Percentiles rank a stretch among this genome's conserved stretches.
Evolutionary conservation across 495 filamentous ascomycete genomes (phyloP).

Genomic region (Penicillium desertorum): DNA sequence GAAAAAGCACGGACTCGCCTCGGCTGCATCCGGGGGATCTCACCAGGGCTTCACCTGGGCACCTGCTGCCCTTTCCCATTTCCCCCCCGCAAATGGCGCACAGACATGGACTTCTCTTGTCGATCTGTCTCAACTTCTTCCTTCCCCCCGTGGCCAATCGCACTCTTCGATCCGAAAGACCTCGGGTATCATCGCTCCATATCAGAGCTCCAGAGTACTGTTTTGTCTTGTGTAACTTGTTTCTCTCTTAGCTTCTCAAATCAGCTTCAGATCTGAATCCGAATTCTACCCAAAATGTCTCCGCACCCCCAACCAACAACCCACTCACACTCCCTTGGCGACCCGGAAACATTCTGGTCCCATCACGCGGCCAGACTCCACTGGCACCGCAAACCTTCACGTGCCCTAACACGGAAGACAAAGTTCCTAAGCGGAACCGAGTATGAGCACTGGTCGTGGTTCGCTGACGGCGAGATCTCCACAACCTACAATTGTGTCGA

Average conservation of each 20-base stretch:
- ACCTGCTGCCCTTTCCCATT: not conserved
- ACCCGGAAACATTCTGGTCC: slow-evolving; percentile 74
- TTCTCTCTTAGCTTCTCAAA: not conserved
- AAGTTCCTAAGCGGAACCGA: slow-evolving; percentile 51
- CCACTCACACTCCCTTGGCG: slow-evolving; percentile 39
- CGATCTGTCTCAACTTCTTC: not conserved
- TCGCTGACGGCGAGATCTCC: slow-evolving; percentile 83
- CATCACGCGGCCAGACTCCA: slow-evolving; percentile 69
- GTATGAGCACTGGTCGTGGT: slow-evolving; percentile 78
- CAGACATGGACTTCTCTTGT: not conserved
- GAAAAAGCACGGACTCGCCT: slow-evolving; percentile 14
- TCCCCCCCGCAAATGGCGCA: not conserved
- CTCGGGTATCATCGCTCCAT: slow-evolving; percentile 1
- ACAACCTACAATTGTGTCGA: slow-evolving; percentile 91
- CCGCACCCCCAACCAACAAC: slow-evolving; percentile 42
- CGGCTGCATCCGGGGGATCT: slow-evolving; percentile 9
- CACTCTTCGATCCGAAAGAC: slow-evolving; percentile 1
- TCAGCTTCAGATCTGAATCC: not conserved
- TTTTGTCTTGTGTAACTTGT: too few species aligned
- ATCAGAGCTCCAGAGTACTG: not conserved
- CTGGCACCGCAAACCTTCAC: slow-evolving; percentile 73
- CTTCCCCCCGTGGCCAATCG: slow-evolving; percentile 5
- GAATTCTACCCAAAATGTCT: slow-evolving; percentile 10
- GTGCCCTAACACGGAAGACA: slow-evolving; percentile 40
- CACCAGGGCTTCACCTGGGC: not conserved